Evolutionary conservation across 148 eudicot species (phyloP).

Genomic region (Bassia scoparia): DNA sequence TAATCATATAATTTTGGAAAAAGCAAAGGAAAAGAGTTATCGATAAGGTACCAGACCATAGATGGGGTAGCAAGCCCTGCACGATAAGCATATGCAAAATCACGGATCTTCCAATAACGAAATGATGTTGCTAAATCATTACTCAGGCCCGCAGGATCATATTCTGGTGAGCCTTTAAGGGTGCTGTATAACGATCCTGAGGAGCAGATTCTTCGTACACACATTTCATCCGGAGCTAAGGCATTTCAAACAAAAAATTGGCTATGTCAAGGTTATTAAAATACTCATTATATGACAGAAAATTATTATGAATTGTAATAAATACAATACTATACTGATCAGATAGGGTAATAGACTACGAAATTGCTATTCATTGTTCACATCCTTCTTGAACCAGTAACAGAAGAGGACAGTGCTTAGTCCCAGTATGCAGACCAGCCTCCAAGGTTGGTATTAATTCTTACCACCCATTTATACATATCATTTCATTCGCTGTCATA

Average conservation of each 20-base stretch:
- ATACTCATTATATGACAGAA: neutral
- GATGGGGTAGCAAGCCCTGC: constrained; percentile 75
- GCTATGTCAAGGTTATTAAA: neutral
- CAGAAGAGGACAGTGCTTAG: neutral
- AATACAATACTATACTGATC: neutral
- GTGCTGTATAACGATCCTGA: constrained; percentile 67
- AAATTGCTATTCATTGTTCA: neutral
- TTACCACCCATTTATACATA: neutral
- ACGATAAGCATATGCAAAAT: constrained; percentile 85
- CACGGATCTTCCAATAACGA: constrained; percentile 93
- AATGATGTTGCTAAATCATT: constrained; percentile 48
- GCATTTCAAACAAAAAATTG: constrained; percentile 25
- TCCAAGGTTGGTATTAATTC: neutral
- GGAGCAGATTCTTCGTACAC: constrained; percentile 62
- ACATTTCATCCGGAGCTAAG: constrained; percentile 59
- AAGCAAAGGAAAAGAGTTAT: constrained; percentile 5
- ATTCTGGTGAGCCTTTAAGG: constrained; percentile 58
- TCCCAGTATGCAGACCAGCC: neutral
- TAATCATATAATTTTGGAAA: neutral
- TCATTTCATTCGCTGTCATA: neutral
- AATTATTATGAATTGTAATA: neutral
- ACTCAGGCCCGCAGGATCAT: constrained; percentile 60
- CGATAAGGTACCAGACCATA: constrained; percentile 37
- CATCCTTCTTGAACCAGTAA: neutral
- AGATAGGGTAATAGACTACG: neutral